Base-by-base conservation (phyloP, 805 yeast genomes). In the Hanseniaspora vineae region DNA sequence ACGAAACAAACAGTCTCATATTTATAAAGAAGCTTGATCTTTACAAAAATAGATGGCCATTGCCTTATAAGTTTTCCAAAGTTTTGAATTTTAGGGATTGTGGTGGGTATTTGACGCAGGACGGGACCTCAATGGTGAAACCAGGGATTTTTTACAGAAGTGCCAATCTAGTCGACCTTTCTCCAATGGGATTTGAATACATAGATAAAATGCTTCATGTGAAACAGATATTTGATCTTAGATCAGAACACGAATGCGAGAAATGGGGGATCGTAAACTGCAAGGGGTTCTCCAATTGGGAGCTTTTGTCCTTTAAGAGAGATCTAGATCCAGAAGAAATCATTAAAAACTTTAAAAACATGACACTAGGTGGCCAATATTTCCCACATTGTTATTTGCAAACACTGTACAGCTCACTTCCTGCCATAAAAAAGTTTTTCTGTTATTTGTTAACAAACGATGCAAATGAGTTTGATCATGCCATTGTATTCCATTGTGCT, bases 1-100 rank as follows among this genome's bases (percentile, higher is more conserved):
- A 37, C 17, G 19, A 37, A n/a, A 37, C 11, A 37, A 37, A 14
- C 5, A 15, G 17, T 6, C n/a, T 17, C 12, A 37, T 37, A 10
- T 14, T n/a, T 37, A 11, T 37, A 17, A 17, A 14, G 12, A 10
- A 14, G 5, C 17, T 18, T 14, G 11, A n/a, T 17, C 12, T 17
- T 5, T n/a, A 37, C 17, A 37, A 47, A 13, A 39, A 55, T 2
- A 52, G 62, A 20, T 56, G 59, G 59, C 57, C 59, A 5, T 52
- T 57, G 17, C 57, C 60, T 5, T 48, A 50, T 43, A 46, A 47
- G 1, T 53, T 52, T 32, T 58, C 61, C 2, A 51, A 54, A 6
- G 74, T 84, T 18, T 62, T 73, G 39, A 86, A 86, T 56, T 81
- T 84, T 56, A 70, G 96, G 52, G 95, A 87, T 56, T 58, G 81